Evolutionary conservation across 352 stramenopile species (phyloP).

Genomic region (Globisporangium paddicum): DNA sequence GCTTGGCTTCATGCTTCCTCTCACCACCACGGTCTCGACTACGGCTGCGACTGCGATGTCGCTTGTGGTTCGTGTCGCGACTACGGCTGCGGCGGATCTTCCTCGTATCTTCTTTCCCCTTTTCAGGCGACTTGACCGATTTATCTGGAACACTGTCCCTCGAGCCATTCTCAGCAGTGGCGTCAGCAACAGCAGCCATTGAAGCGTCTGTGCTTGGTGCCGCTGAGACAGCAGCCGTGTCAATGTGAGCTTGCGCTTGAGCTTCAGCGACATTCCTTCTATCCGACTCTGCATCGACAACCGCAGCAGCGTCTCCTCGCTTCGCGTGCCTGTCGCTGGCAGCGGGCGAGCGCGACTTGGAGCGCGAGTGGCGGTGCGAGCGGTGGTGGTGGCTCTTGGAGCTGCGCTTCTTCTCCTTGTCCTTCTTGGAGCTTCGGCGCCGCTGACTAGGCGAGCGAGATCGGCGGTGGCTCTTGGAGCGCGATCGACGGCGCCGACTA

Average conservation of each 20-base stretch:
- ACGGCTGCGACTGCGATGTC: slow-evolving; percentile 17
- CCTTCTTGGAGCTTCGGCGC: slow-evolving; percentile 25
- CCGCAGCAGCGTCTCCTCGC: neutral
- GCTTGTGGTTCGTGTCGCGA: slow-evolving; percentile 13
- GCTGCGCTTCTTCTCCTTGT: slow-evolving; percentile 16
- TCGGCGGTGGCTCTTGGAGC: slow-evolving; percentile 9
- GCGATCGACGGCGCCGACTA: too few relatives aligned
- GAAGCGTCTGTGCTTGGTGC: neutral
- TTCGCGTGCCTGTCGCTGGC: neutral
- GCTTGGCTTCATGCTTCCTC: slow-evolving; percentile 2
- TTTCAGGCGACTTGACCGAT: slow-evolving; percentile 8
- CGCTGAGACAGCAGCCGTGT: neutral
- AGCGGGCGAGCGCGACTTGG: slow-evolving; percentile 9
- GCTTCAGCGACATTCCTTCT: neutral
- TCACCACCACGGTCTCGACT: slow-evolving; percentile 22
- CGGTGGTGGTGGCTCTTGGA: slow-evolving; percentile 4
- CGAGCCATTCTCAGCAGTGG: neutral
- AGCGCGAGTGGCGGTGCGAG: slow-evolving; percentile 12
- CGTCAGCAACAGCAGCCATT: neutral
- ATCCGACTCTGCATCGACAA: neutral
- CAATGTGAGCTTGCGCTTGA: neutral
- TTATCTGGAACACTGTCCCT: neutral
- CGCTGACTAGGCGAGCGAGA: slow-evolving; percentile 11
- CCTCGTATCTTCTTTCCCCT: slow-evolving; percentile 8
- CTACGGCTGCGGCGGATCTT: slow-evolving; percentile 16